These are phyloP conservation scores for Cunninghamia lanceolata DNA, from an alignment of 75 land plant genomes.

Conservation along the genomic window DNA sequence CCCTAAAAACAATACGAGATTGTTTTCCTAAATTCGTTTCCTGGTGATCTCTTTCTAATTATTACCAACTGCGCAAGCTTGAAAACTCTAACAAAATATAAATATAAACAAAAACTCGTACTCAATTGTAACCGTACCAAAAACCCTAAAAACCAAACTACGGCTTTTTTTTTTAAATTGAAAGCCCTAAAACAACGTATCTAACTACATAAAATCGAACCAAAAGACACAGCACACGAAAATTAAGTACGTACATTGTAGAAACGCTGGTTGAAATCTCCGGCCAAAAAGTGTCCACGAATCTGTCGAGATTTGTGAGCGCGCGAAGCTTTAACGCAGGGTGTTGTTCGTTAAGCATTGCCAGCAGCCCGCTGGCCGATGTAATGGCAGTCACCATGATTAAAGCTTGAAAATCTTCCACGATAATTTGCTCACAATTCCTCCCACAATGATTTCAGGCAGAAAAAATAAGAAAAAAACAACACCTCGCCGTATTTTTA, in stretches of 20 bases:
- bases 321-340: slow-evolving; percentile 44
- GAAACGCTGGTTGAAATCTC: slow-evolving; percentile 54
- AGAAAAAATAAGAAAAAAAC: not conserved
- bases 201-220: not conserved
- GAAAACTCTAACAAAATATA: not conserved
- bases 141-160: not conserved
- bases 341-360: slow-evolving; percentile 53
- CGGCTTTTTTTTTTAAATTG: not conserved
- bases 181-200: not conserved
- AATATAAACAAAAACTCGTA: no score
- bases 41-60: no score
- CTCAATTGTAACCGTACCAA: not conserved
- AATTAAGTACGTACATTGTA: slow-evolving; percentile 15
- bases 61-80: no score
- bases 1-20: no score
- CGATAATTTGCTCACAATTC: not conserved
- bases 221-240: not conserved
- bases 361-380: slow-evolving; percentile 51
- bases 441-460: not conserved
- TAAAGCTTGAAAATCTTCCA: not conserved
- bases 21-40: no score
- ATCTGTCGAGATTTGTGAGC: slow-evolving; percentile 34
- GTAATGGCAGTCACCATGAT: slow-evolving; percentile 1
- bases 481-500: not conserved
- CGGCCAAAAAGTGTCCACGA: slow-evolving; percentile 51